A percentile compares a stretch with the other conserved stretches of the same genome.
phyloP scores from a whole-genome alignment of 371 early-diverging fungal genomes.

The Actinomucor elegans region DNA sequence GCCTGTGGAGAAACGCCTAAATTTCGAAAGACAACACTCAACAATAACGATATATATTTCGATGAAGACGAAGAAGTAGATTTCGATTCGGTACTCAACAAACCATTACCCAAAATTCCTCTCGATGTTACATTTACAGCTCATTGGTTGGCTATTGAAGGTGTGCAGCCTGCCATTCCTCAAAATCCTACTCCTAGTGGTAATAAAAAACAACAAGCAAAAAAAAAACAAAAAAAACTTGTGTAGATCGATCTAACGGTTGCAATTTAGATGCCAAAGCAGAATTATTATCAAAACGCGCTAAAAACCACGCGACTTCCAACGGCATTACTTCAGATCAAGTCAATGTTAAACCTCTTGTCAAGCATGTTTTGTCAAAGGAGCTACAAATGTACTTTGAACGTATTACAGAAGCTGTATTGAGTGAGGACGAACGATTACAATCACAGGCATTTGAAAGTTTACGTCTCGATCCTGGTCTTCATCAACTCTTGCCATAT shows the following conservation, averaged over 20 bases:
- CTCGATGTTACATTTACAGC: constrained; percentile 85
- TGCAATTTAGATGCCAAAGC: constrained; percentile 55
- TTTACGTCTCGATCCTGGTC: constrained; percentile 89
- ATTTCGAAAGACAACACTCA: constrained; percentile 70
- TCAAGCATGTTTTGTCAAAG: constrained; percentile 92
- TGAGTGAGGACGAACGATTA: constrained; percentile 72
- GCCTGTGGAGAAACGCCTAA: constrained; percentile 75
- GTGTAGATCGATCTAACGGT: no score
- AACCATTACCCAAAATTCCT: constrained; percentile 94
- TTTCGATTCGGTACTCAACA: constrained; percentile 88
- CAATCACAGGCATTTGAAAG: constrained; percentile 85
- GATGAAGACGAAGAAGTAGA: constrained; percentile 98
- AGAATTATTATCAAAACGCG: constrained; percentile 53
- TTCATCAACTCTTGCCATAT: constrained; percentile 98
- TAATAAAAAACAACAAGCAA: constrained; percentile 15
- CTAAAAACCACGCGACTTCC: constrained; percentile 42
- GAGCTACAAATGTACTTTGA: constrained; percentile 98
- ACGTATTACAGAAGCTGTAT: constrained; percentile 86
- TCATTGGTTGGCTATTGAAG: constrained; percentile 99
- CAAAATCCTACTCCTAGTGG: constrained; percentile 95
- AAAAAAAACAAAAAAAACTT: neutral
- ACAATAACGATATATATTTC: constrained; percentile 80
- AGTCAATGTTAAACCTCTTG: constrained; percentile 79
- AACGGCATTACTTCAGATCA: constrained; percentile 46
- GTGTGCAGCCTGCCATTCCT: constrained; percentile 98